These are phyloP conservation scores for Cladosporium sp. DNA, from an alignment of 2,329 filamentous ascomycete species.

Conservation along the genomic window DNA sequence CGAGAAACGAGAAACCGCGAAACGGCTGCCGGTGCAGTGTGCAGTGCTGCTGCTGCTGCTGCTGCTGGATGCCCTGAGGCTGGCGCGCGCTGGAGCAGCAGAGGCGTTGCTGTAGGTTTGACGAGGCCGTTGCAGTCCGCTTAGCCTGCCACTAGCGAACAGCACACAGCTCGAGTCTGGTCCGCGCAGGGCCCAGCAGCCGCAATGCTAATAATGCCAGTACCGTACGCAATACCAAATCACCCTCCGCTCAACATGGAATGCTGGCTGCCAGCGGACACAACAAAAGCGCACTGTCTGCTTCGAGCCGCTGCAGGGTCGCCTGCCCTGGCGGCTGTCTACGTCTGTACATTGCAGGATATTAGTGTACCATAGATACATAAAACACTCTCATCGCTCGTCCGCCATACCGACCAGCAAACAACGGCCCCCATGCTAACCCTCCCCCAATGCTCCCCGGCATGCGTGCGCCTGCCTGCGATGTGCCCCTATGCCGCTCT, in stretches of 20 bases:
- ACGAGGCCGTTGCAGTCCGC: neutral
- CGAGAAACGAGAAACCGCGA: neutral
- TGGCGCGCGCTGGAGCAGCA: neutral
- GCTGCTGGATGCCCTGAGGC: neutral
- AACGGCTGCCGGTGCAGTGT: neutral
- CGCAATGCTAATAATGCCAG: neutral
- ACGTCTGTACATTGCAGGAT: neutral
- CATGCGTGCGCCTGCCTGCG: neutral
- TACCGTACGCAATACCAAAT: too few relatives aligned
- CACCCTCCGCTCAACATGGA: neutral
- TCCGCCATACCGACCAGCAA: too few relatives aligned
- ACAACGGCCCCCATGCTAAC: neutral
- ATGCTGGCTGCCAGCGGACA: neutral
- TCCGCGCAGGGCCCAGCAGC: neutral
- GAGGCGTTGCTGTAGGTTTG: conserved; percentile 8
- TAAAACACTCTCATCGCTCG: too few relatives aligned
- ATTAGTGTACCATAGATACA: too few relatives aligned
- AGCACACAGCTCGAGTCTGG: neutral
- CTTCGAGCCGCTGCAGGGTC: neutral
- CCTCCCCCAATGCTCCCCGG: neutral
- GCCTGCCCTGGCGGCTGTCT: neutral
- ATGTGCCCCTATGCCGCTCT: conserved; percentile 5
- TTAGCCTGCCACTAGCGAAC: neutral
- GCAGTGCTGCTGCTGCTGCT: too few relatives aligned
- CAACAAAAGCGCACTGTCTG: neutral